Conservation (phyloP, 176 grass and related monocot genomes). For the Chrysopogon serrulatus region DNA sequence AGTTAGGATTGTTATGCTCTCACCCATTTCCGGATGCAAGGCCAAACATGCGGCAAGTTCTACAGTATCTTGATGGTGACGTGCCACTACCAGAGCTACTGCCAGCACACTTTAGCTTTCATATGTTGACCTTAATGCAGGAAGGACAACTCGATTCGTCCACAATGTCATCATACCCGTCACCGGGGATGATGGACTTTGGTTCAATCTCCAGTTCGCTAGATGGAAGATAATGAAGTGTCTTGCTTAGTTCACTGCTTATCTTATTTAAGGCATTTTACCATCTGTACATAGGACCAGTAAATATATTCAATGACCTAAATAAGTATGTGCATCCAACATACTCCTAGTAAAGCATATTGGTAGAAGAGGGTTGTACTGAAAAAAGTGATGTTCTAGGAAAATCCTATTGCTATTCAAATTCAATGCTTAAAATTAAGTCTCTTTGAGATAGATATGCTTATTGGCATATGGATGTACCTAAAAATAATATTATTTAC, state of each 20-base stretch:
- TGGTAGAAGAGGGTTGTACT: background rate
- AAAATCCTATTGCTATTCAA: background rate
- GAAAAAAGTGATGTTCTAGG: background rate
- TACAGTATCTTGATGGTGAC: background rate
- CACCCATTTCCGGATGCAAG: background rate
- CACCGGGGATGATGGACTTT: background rate
- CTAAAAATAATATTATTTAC: background rate
- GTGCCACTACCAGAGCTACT: background rate
- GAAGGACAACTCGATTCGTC: background rate
- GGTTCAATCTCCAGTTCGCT: conserved; percentile 1
- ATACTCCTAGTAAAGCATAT: background rate
- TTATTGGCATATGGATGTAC: background rate
- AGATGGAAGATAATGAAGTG: conserved; percentile 12
- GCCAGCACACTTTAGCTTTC: background rate
- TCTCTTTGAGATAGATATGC: background rate
- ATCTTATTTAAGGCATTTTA: background rate
- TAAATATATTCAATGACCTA: background rate
- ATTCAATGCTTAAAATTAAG: background rate
- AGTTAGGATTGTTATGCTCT: background rate
- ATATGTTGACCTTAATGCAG: background rate
- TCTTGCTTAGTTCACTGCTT: background rate
- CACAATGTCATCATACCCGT: background rate
- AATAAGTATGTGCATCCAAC: background rate
- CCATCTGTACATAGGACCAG: background rate
- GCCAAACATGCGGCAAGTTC: background rate